phyloP scores from a whole-genome alignment of 2,329 filamentous ascomycete genomes.

The Teratosphaeria gauchensis region DNA sequence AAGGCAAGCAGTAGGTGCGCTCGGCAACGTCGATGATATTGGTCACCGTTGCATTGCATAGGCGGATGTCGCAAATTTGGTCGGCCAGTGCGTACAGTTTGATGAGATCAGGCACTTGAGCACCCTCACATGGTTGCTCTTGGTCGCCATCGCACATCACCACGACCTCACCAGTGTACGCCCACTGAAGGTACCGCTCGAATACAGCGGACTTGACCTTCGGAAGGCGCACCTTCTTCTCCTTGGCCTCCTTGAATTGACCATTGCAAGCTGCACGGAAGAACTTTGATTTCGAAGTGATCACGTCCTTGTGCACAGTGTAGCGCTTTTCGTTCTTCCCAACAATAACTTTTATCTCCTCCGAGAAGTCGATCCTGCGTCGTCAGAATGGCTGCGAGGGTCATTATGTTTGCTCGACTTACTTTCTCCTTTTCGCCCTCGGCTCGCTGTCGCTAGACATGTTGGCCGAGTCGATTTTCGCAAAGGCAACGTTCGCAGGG shows the following conservation, averaged over 20 bases:
- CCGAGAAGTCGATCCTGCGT: background rate
- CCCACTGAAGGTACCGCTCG: constrained; percentile 9
- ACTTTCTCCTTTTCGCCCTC: too few relatives aligned
- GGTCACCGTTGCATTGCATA: background rate
- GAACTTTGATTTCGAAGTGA: constrained; percentile 3
- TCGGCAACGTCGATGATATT: too few relatives aligned
- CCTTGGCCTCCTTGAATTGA: constrained; percentile 6
- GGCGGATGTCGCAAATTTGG: background rate
- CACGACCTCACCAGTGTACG: constrained; percentile 6
- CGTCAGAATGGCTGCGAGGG: background rate
- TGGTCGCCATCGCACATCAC: too few relatives aligned
- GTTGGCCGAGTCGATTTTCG: too few relatives aligned
- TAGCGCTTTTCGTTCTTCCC: background rate
- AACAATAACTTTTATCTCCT: background rate
- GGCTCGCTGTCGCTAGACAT: too few relatives aligned
- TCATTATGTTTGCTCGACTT: background rate
- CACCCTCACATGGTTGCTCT: too few relatives aligned
- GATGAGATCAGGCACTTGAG: too few relatives aligned
- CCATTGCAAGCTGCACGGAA: constrained; percentile 7
- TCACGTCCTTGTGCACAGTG: background rate
- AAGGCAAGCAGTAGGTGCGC: too few relatives aligned
- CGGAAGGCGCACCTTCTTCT: constrained; percentile 3
- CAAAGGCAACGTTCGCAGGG: too few relatives aligned
- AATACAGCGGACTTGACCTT: constrained; percentile 4
- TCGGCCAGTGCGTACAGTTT: background rate